phyloP scores from a whole-genome alignment of 2,329 filamentous ascomycete genomes.

The Neopestalotiopsis sp. region DNA sequence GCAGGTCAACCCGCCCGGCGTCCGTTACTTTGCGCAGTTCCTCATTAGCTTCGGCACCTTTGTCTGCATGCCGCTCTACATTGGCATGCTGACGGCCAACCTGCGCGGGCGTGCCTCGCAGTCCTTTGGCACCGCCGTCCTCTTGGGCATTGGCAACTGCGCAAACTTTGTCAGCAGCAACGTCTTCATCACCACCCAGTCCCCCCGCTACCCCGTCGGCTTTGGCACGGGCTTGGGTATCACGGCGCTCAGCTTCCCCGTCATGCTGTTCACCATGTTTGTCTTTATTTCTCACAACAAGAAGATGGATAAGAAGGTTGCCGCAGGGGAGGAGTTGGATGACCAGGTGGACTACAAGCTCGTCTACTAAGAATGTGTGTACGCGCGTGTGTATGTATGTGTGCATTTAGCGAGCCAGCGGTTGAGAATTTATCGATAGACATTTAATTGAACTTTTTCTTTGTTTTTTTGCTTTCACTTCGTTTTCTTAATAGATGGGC shows the following conservation, averaged over 20 bases:
- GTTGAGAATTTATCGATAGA: not conserved
- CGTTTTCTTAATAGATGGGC: rapidly evolving
- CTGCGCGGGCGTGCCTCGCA: slow-evolving; percentile 11
- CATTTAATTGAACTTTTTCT: not conserved
- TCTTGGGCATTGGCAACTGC: slow-evolving; percentile 15
- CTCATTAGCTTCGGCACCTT: slow-evolving; percentile 14
- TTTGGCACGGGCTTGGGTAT: slow-evolving; percentile 12
- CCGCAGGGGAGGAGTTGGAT: slow-evolving; percentile 12
- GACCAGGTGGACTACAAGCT: slow-evolving; percentile 14
- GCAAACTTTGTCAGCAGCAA: slow-evolving; percentile 17
- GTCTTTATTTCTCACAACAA: slow-evolving; percentile 13
- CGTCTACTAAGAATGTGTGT: slow-evolving; percentile 10
- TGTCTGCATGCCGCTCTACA: slow-evolving; percentile 14
- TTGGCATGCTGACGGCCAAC: slow-evolving; percentile 16
- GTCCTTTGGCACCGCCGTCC: slow-evolving; percentile 12
- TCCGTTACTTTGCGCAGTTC: slow-evolving; percentile 15
- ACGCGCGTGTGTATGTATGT: no score
- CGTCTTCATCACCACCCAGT: slow-evolving; percentile 16
- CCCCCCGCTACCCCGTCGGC: slow-evolving; percentile 11
- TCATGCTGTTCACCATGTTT: slow-evolving; percentile 14
- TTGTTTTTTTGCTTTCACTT: not conserved
- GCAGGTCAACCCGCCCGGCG: slow-evolving; percentile 13
- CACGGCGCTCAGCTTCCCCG: slow-evolving; percentile 7
- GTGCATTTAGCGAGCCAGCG: not conserved
- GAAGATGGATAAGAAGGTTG: slow-evolving; percentile 9